phyloP scores from a whole-genome alignment of 371 early-diverging fungal species.

The Dichotomocladium elegans region DNA sequence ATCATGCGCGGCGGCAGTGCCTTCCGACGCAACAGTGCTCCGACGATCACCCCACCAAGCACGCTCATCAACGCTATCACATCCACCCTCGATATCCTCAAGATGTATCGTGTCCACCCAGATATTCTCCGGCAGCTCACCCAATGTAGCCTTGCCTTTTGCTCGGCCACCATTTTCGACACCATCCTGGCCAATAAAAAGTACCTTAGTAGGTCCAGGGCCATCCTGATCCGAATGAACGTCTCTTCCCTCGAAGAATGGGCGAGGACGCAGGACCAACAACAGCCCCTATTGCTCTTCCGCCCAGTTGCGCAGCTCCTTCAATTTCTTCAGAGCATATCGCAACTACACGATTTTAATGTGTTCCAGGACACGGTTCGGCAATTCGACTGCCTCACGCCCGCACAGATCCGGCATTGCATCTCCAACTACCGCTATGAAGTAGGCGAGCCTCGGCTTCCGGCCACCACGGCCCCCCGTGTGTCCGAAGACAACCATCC shows the following conservation, averaged over 20 bases:
- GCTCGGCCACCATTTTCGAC: slow-evolving; percentile 79
- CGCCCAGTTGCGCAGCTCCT: slow-evolving; percentile 70
- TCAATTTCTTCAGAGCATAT: slow-evolving; percentile 77
- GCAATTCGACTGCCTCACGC: slow-evolving; percentile 56
- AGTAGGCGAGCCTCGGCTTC: slow-evolving; percentile 68
- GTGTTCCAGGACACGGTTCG: slow-evolving; percentile 67
- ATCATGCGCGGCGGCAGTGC: no score
- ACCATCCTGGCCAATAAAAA: slow-evolving; percentile 68
- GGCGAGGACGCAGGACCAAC: slow-evolving; percentile 52
- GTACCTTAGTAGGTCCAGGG: slow-evolving; percentile 75
- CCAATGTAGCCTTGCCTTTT: no score
- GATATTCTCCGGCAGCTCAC: slow-evolving; percentile 34
- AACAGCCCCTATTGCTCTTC: slow-evolving; percentile 31
- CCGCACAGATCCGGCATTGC: slow-evolving; percentile 65
- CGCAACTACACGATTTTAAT: slow-evolving; percentile 59
- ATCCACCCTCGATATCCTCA: not conserved
- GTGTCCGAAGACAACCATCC: not conserved
- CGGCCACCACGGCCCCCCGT: slow-evolving; percentile 9
- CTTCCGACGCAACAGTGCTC: not conserved
- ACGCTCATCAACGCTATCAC: not conserved
- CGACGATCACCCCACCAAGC: slow-evolving; percentile 4
- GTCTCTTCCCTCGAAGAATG: slow-evolving; percentile 77
- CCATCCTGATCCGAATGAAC: slow-evolving; percentile 83
- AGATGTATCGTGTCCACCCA: slow-evolving; percentile 57
- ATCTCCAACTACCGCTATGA: slow-evolving; percentile 85